Percentiles rank a stretch among this genome's conserved stretches.
Conservation (phyloP, 805 yeast genomes). For the Pichia eremophila region DNA sequence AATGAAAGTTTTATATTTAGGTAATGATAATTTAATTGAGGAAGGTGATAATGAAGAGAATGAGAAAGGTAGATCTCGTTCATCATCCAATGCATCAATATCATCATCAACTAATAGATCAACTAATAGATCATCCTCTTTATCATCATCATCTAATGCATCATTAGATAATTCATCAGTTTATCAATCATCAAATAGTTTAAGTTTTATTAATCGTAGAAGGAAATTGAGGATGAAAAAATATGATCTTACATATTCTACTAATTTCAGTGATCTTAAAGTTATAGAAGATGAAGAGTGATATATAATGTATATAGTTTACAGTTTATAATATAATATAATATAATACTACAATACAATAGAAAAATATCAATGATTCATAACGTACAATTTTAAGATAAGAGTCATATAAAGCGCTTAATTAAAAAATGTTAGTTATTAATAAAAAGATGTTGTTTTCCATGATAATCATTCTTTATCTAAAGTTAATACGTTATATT, state of each 20-base stretch:
- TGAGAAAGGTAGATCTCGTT: constrained; percentile 8
- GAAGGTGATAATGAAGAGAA: constrained; percentile 30
- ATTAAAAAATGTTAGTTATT: too few species aligned
- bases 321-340: too few species aligned
- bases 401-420: not conserved
- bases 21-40: constrained; percentile 63
- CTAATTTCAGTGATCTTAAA: constrained; percentile 23
- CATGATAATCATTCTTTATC: too few species aligned
- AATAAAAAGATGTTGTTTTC: too few species aligned
- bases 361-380: too few species aligned
- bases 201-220: constrained; percentile 29
- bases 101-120: not conserved
- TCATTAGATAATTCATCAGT: not conserved
- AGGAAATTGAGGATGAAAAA: constrained; percentile 26
- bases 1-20: constrained; percentile 64
- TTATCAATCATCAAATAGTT: constrained; percentile 19
- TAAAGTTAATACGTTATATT: too few species aligned
- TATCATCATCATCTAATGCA: not conserved
- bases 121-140: not conserved
- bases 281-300: not conserved
- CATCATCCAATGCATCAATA: not conserved
- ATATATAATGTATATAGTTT: not conserved
- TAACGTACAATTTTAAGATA: not conserved
- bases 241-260: constrained; percentile 29
- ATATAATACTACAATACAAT: too few species aligned